Evolutionary conservation across 345 rosid genomes (phyloP), one percentile per base, ranked within the genome.

Genomic region (Lepidium africanum): DNA sequence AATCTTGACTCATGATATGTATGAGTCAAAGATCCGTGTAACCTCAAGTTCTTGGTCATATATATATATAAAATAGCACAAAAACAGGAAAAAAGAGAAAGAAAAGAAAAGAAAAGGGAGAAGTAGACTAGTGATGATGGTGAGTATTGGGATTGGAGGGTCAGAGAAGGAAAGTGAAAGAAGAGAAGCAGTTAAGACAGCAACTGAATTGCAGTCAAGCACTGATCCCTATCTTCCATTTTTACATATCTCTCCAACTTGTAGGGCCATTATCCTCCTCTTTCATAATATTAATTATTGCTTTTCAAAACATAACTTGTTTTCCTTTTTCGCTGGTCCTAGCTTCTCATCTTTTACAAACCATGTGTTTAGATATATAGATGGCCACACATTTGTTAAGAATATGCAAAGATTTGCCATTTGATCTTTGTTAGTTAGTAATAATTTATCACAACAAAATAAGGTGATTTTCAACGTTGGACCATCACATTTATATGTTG

Each of bases 131-230:
- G 33, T 5, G 48, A n/a, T 42, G 72, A 60, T 36, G 54, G 72
- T 38, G 56, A 66, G 72, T 45, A 73, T 73, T 66, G 77, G 72
- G 73, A 74, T 74, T 74, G 45, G 70, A 54, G 73, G 70, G 74
- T 55, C 78, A 47, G 74, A 62, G 70, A 46, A 69, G 74, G 74
- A 75, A 69, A 75, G 38, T 65, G 78, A 75, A 69, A 55, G 59
- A 75, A 75, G 74, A 75, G 74, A 69, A 69, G 78, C 74, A 75
- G 78, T 75, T 75, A 75, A 75, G 70, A 68, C 74, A 75, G 70
- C 70, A 75, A 75, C 78, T 75, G 70, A 75, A 62, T 75, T 75
- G 70, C 78, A 75, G 78, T 56, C 74, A 74, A 74, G 78, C 73
- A 74, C 73, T 74, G 78, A 74, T 74, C 74, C 74, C 70, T 68